Base-by-base conservation (phyloP, 305 asterid genomes). In the Fraxinus greggii region DNA sequence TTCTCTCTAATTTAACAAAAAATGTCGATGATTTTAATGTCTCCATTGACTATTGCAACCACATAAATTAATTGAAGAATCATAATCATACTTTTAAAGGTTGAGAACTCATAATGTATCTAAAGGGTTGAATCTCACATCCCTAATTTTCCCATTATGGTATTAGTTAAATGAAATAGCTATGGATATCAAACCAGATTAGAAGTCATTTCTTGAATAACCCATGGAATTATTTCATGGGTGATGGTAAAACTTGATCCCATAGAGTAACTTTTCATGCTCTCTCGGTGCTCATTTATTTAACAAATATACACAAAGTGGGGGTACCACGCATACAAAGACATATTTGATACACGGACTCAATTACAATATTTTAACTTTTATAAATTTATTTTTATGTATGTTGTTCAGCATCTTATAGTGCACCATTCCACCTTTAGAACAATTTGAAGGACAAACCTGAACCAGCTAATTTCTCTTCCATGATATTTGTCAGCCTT, bases 391-490 rank as follows among this genome's bases (percentile, higher is more conserved):
- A n/a, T n/a, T 48, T 48, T 48, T 19, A 56, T 56, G 7, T 19
- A 19, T 56, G 67, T 40, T 40, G 13, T 40, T 40, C 42, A 40
- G 15, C 0, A 40, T 40, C 48, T 10, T 40, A 40, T 12, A 38
- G 45, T 38, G 2, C 45, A 38, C 48, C 48, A 15, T 40, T 40
- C 67, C 28, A 56, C 12, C 13, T 24, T 63, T 8, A 24, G 17
- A 7, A 69, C 75, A 69, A 69, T 69, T 59, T 77, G 82, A 89
- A 87, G 13, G 89, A 45, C 77, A 89, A 29, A 40, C 90, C 87
- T 17, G 89, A 84, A 23, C 82, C 88, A 73, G 75, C 77, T 23
- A 90, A 76, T 51, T 88, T 87, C 4, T 87, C 79, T 15, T 88
- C 86, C 91, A 88, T 88, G 12, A 90, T 40, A 28, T 42, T 73